A percentile compares a stretch with the other conserved stretches of the same genome.
These are phyloP conservation scores for Hymenoscyphus salicellus DNA, from an alignment of 2,329 filamentous ascomycete species.

Conservation along the genomic window DNA sequence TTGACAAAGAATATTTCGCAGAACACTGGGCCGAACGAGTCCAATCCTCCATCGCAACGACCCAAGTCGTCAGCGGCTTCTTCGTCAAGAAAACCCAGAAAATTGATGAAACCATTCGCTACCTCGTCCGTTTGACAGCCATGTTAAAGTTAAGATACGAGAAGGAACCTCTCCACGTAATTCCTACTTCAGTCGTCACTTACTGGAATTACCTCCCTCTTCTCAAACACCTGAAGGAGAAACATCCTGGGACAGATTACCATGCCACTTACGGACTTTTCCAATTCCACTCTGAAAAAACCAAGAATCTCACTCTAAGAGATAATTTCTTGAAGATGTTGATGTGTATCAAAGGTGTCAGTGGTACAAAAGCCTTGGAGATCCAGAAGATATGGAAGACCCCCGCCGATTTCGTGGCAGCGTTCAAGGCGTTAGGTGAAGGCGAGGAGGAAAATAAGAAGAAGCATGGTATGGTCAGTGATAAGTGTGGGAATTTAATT, in stretches of 20 bases:
- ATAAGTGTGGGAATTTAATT: conserved; percentile 55
- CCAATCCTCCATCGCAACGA: conserved; percentile 70
- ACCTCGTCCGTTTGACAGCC: conserved; percentile 69
- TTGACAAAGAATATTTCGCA: conserved; percentile 50
- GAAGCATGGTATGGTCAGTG: conserved; percentile 58
- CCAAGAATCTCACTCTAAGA: conserved; percentile 67
- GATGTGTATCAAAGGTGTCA: conserved; percentile 74
- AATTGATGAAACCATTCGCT: conserved; percentile 75
- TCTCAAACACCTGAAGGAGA: conserved; percentile 55
- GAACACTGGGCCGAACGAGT: conserved; percentile 64
- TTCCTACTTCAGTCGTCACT: conserved; percentile 64
- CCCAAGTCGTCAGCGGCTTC: conserved; percentile 74
- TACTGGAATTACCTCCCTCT: conserved; percentile 64
- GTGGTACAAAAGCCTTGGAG: conserved; percentile 74
- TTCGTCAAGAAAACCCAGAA: conserved; percentile 74
- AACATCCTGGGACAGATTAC: conserved; percentile 49
- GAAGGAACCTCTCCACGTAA: conserved; percentile 53
- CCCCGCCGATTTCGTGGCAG: conserved; percentile 67
- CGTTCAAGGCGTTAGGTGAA: conserved; percentile 57
- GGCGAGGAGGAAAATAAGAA: conserved; percentile 47
- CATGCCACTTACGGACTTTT: conserved; percentile 71
- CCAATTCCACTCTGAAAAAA: conserved; percentile 70
- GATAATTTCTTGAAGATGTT: conserved; percentile 82
- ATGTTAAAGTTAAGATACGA: conserved; percentile 66
- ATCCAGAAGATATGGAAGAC: conserved; percentile 78